Evolutionary conservation across 768 basidiomycete species (phyloP), one percentile per base, ranked within the genome.

Genomic region (Hygrocybe coccinea): DNA sequence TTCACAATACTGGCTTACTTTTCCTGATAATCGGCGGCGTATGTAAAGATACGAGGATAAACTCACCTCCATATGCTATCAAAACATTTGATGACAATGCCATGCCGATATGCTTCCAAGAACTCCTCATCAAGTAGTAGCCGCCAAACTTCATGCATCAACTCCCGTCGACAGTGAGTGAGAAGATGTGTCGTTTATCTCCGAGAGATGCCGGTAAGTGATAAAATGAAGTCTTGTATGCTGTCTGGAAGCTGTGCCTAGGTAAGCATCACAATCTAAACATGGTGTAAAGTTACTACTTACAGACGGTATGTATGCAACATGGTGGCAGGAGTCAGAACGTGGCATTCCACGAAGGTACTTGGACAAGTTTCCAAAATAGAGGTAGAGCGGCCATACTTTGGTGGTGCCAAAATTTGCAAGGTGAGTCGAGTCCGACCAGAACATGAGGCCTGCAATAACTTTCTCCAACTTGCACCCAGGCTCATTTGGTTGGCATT

Each of bases 341-440:
- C 48, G 56, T 0, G 74, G 76, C 5, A 66, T 65, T 0, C 57
- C 59, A 0, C 70, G 62, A 0, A 63, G 37, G 48, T 74, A 79
- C 51, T 80, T 80, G 0, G 78, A 78, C 12, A 68, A 62, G 54
- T 72, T 72, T 0, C 73, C 73, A 49, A 78, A 71, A 29, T 60
- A 70, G 4, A 74, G 37, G 47, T 79, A 80, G 0, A 75, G 33
- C 1, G 76, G 77, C 79, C 75, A 79, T 0, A 73, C 60, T 5
- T 62, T 64, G 1, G 73, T 70, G 14, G 59, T 69, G 0, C 74
- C 74, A 62, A 74, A 74, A 37, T 63, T 62, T 12, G 73, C 63
- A 12, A 70, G 59, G 43, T 66, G 65, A 2, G 71, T 73, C 0
- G 64, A 59, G 52, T 73, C 71, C 0, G 70, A 71, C 55, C 64